Evolutionary conservation across 768 basidiomycete species (phyloP), one percentile per base, ranked within the genome.

Genomic region (Leccinum rimulosum): DNA sequence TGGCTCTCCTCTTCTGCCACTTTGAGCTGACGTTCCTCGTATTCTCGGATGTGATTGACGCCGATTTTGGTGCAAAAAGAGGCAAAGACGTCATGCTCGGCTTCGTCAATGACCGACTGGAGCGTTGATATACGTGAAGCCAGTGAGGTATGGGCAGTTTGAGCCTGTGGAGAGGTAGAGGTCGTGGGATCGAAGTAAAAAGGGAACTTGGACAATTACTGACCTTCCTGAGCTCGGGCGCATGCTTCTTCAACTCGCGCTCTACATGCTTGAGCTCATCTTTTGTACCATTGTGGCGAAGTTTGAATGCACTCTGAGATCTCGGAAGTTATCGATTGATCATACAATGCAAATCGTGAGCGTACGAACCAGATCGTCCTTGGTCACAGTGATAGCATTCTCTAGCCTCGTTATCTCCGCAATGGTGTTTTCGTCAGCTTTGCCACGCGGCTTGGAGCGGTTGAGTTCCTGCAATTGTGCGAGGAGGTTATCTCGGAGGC

Each of bases 11-110:
- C 91, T 72, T 94, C 88, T 0, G 91, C 93, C 25, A 91, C 83
- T 71, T 88, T 91, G 31, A 98, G 78, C 68, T 96, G 93, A 22
- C 89, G 85, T 69, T 93, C 90, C 73, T 98, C 96, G 70, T 95
- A 99, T 65, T 95, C 93, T 28, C 95, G 85, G 62, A 99, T 93
- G 73, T 87, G 87, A 15, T 75, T 71, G 7, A 97, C 88, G 10
- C 85, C 82, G 63, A 98, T 94, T 64, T 84, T 82, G 38, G 74
- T 70, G 69, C 95, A 98, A 76, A 99, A 98, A 3, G 75, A 72
- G 1, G 73, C 76, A 68, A 95, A 98, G 12, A 95, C 75, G 3
- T 77, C 77, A 67, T 93, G 91, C 69, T 98, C 97, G 0, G 91
- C 93, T 7, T 76, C 78, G 63, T 94, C 81, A 66, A 98, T 79